A percentile compares a stretch with the other conserved stretches of the same genome.
phyloP scores from a whole-genome alignment of 176 grass and related monocot species.

The Bolboschoenus planiculmis region DNA sequence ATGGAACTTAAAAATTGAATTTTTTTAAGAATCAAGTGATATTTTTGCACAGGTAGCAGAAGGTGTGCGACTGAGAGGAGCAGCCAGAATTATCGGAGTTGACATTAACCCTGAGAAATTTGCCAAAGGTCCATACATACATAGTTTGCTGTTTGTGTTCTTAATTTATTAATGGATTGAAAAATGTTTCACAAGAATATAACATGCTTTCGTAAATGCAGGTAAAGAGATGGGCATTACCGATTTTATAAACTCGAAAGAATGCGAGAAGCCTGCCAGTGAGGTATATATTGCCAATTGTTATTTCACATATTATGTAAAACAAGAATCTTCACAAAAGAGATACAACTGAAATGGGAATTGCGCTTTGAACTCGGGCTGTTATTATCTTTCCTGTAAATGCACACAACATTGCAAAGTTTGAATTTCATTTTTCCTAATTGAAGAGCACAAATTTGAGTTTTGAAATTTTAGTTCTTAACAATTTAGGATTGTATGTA shows the following conservation, averaged over 20 bases:
- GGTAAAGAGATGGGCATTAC: conserved; percentile 69
- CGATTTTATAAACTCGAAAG: conserved; percentile 46
- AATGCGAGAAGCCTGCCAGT: conserved; percentile 29
- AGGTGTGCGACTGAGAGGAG: conserved; percentile 48
- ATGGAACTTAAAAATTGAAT: neutral
- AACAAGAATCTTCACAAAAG: neutral
- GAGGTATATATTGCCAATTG: conserved; percentile 30
- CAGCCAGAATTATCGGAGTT: conserved; percentile 46
- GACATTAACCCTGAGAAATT: conserved; percentile 57
- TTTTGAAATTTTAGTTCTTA: neutral
- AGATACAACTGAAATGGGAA: neutral
- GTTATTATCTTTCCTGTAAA: neutral
- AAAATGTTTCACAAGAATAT: neutral
- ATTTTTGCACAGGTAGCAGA: conserved; percentile 43
- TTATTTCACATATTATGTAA: neutral
- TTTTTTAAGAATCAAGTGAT: neutral
- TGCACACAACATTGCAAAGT: neutral
- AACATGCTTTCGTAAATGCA: conserved; percentile 3
- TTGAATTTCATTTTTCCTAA: neutral
- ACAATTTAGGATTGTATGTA: neutral
- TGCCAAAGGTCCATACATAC: conserved; percentile 37
- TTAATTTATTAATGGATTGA: neutral
- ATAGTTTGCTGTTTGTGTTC: neutral
- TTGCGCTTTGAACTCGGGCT: neutral
- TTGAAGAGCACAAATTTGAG: neutral